Base-by-base conservation (phyloP, 169 alveolate genomes). In the Plasmodium gallinaceum region DNA sequence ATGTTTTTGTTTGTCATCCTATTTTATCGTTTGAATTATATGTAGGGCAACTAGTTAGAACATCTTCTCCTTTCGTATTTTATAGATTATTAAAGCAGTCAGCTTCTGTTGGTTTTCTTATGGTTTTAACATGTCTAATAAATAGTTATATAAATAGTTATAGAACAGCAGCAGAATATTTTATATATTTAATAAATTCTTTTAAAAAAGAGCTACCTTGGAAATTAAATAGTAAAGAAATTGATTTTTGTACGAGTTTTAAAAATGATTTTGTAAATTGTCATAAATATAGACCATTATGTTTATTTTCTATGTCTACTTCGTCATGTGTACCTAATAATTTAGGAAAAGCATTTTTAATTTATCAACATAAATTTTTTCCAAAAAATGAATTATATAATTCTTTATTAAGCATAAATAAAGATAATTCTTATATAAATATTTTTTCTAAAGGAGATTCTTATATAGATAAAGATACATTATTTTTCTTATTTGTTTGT, bases 1-100 rank as follows among this genome's bases (percentile, higher is more conserved):
- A 91, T 46, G 22, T 86, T n/a, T 70, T 93, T 22, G 94, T 93
- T 3, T 94, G 92, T 54, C 96, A 93, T 85, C 96, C 96, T 6
- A 92, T 93, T 85, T 61, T 93, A 32, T 74, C 90, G 18, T 85
- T 93, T 10, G 96, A 93, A 61, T 92, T 93, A 24, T 65, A 74
- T 32, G 39, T 65, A 42, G 96, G 96, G 22, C 96, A 93, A 78
- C 87, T 93, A 4, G 90, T 87, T 65, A 57, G 96, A n/a, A 64
- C 86, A 1, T 90, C 95, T 9, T 92, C 92, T 45, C 88, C 92
- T 10, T 90, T 88, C 60, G 87, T 93, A 37, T 93, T 88, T 48
- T 93, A 93, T 48, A 88, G 80, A 72, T 78, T 93, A 14, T 54
- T 88, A 22, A 92, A 85, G 22, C 94, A 92, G 7, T 65, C 92